A percentile compares a stretch with the other conserved stretches of the same genome.
Conservation (phyloP, 495 filamentous ascomycete genomes). For the Aspergillus nidulans region DNA sequence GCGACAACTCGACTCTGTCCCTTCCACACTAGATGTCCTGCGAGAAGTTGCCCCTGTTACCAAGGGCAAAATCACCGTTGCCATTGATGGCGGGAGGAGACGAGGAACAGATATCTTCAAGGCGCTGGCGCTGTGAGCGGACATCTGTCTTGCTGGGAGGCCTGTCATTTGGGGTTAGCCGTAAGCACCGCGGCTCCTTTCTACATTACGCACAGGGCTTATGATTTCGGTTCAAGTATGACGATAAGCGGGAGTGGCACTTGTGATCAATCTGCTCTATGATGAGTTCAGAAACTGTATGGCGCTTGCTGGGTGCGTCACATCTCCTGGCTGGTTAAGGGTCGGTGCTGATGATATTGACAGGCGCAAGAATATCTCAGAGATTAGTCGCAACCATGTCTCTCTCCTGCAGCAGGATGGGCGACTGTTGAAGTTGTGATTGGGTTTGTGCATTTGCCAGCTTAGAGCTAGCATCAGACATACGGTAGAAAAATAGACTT, state of each 20-base stretch:
- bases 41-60: constrained; percentile 87
- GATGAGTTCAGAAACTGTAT: constrained; percentile 37
- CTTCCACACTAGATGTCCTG: constrained; percentile 77
- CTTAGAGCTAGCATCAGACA: too few relatives aligned
- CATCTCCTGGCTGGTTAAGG: background rate
- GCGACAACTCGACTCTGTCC: constrained; percentile 49
- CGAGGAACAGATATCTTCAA: constrained; percentile 92
- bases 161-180: constrained; percentile 69
- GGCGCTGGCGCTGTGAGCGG: constrained; percentile 83
- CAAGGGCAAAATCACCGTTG: constrained; percentile 73
- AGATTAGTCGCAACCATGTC: constrained; percentile 30
- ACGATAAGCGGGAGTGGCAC: constrained; percentile 37
- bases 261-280: constrained; percentile 33
- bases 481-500: too few relatives aligned
- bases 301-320: constrained; percentile 30
- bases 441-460: too few relatives aligned
- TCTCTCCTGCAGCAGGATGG: constrained; percentile 24
- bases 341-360: background rate
- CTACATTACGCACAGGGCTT: background rate
- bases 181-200: constrained; percentile 15
- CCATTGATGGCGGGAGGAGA: constrained; percentile 80
- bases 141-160: constrained; percentile 72
- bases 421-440: constrained; percentile 16
- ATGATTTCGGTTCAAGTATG: constrained; percentile 27
- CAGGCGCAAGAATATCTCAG: constrained; percentile 24